A percentile compares a stretch with the other conserved stretches of the same genome.
phyloP scores from a whole-genome alignment of 179 eudicot genomes.

The Corrigiola litoralis region DNA sequence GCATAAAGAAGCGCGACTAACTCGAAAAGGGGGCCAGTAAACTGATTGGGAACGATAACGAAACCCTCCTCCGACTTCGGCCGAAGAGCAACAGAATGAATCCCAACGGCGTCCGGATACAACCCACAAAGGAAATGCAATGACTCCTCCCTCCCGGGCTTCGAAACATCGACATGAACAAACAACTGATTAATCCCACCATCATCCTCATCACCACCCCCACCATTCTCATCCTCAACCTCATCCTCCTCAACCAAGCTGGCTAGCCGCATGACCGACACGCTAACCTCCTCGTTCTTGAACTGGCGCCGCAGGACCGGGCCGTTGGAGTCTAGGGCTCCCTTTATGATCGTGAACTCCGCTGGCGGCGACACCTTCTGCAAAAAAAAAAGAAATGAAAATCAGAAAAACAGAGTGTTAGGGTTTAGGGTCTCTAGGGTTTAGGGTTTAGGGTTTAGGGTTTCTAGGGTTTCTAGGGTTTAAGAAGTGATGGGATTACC shows the following conservation, averaged over 20 bases:
- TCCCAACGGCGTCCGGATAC: slow-evolving; percentile 90
- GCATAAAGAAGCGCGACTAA: slow-evolving; percentile 32
- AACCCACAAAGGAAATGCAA: slow-evolving; percentile 84
- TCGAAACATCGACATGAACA: slow-evolving; percentile 72
- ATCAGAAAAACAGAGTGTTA: not conserved
- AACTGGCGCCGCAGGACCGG: slow-evolving; percentile 60
- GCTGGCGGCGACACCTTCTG: slow-evolving; percentile 82
- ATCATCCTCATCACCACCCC: slow-evolving; percentile 34
- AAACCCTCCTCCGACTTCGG: slow-evolving; percentile 52
- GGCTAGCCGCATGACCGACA: slow-evolving; percentile 75
- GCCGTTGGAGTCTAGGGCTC: slow-evolving; percentile 62
- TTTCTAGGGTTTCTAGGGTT: not conserved
- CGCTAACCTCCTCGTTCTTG: slow-evolving; percentile 66
- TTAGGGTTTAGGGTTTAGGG: slow-evolving; percentile 17
- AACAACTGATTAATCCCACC: slow-evolving; percentile 73
- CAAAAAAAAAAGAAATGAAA: slow-evolving; percentile 9
- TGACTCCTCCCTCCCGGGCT: slow-evolving; percentile 50
- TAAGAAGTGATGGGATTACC: not conserved
- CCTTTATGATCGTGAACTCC: slow-evolving; percentile 61
- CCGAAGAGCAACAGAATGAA: slow-evolving; percentile 83
- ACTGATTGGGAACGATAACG: slow-evolving; percentile 38
- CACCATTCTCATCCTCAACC: slow-evolving; percentile 25
- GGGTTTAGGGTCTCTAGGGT: slow-evolving; percentile 1
- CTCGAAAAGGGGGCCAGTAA: slow-evolving; percentile 70
- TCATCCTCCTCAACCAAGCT: slow-evolving; percentile 32